phyloP scores from a whole-genome alignment of 176 grass and related monocot species.

The Phoenix dactylifera region DNA sequence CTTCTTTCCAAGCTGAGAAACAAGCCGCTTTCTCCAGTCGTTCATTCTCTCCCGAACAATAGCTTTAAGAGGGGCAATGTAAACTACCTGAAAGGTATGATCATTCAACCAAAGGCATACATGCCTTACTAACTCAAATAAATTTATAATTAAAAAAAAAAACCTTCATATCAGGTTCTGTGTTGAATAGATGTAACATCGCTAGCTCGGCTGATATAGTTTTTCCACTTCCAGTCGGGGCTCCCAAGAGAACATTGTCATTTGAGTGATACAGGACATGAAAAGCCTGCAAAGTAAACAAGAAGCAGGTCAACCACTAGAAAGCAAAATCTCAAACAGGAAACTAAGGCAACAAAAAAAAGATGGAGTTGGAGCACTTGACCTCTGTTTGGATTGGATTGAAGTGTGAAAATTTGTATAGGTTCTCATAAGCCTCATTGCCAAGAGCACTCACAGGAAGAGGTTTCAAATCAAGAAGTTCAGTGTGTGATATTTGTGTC shows the following conservation, averaged over 20 bases:
- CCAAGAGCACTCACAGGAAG: slow-evolving; percentile 74
- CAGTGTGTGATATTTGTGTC: slow-evolving; percentile 93
- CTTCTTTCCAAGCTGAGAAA: slow-evolving; percentile 86
- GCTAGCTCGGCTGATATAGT: slow-evolving; percentile 95
- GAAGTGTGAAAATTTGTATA: slow-evolving; percentile 95
- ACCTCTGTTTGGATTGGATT: slow-evolving; percentile 98
- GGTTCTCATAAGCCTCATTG: slow-evolving; percentile 55
- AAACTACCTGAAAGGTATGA: slow-evolving; percentile 56
- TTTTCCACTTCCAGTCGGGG: slow-evolving; percentile 95
- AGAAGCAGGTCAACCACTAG: background rate
- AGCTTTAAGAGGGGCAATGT: slow-evolving; percentile 93
- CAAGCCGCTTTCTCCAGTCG: slow-evolving; percentile 80
- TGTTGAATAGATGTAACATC: slow-evolving; percentile 94
- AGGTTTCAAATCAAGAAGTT: slow-evolving; percentile 94
- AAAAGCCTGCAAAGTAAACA: slow-evolving; percentile 48
- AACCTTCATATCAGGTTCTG: slow-evolving; percentile 93
- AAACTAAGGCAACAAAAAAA: too few species aligned
- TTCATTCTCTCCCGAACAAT: slow-evolving; percentile 98
- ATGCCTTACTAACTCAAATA: slow-evolving; percentile 1
- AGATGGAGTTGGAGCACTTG: background rate
- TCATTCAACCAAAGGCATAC: slow-evolving; percentile 24
- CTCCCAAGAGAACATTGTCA: slow-evolving; percentile 90
- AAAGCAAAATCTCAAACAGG: slow-evolving; percentile 1
- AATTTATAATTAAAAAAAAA: slow-evolving; percentile 4
- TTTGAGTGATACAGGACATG: slow-evolving; percentile 85